These are phyloP conservation scores for Arthrobotrys pseudoclavata DNA, from an alignment of 2,329 filamentous ascomycete species.

Conservation along the genomic window DNA sequence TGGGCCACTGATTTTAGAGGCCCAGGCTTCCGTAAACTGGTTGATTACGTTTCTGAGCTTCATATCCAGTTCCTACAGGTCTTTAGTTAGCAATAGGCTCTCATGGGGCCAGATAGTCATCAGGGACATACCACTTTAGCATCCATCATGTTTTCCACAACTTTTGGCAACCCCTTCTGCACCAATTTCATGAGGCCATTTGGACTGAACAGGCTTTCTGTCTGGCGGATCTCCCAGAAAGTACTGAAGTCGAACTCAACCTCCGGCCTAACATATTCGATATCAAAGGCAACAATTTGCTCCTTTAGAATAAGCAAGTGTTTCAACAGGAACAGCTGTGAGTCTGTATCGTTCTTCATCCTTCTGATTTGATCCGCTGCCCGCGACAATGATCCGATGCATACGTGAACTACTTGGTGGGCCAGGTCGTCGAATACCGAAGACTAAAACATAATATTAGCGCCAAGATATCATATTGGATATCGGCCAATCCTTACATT, in stretches of 20 bases:
- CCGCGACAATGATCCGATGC: slow-evolving; percentile 83
- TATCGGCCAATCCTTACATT: slow-evolving; percentile 69
- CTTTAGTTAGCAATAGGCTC: slow-evolving; percentile 24
- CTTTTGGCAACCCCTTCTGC: slow-evolving; percentile 73
- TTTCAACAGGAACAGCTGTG: slow-evolving; percentile 92
- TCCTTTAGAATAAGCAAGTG: slow-evolving; percentile 96
- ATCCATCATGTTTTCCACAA: slow-evolving; percentile 79
- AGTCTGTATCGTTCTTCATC: slow-evolving; percentile 74
- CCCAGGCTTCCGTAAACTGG: slow-evolving; percentile 75
- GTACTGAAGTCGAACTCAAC: slow-evolving; percentile 78
- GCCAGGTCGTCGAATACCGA: slow-evolving; percentile 79
- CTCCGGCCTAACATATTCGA: slow-evolving; percentile 79
- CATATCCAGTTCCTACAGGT: slow-evolving; percentile 71
- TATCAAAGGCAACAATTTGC: slow-evolving; percentile 94
- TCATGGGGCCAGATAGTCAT: background rate
- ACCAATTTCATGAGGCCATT: slow-evolving; percentile 74
- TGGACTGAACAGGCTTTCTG: slow-evolving; percentile 77
- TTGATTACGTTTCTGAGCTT: slow-evolving; percentile 75
- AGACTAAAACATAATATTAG: slow-evolving; percentile 68
- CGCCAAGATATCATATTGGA: background rate
- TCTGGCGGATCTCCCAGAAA: slow-evolving; percentile 77
- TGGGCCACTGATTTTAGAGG: slow-evolving; percentile 71
- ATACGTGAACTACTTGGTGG: slow-evolving; percentile 88
- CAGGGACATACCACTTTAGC: slow-evolving; percentile 71
- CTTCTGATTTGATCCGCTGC: slow-evolving; percentile 78